phyloP scores from a whole-genome alignment of 345 rosid genomes.

The Ailanthus altissimus region DNA sequence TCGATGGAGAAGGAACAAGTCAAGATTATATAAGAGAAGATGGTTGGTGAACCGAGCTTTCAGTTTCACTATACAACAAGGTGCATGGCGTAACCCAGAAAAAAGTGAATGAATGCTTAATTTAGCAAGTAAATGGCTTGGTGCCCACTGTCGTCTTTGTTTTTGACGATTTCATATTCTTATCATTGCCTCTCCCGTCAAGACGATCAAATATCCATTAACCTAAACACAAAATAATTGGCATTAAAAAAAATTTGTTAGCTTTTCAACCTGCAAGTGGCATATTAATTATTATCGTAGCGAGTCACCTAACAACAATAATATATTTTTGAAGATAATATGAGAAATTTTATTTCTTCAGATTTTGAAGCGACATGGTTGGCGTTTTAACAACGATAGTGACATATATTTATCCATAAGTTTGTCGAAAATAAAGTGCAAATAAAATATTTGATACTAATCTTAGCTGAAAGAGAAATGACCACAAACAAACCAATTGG shows the following conservation, averaged over 20 bases:
- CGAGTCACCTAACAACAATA: not conserved
- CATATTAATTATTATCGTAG: not conserved
- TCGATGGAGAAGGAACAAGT: constrained; percentile 3
- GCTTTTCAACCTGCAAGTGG: constrained; percentile 8
- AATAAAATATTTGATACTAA: not conserved
- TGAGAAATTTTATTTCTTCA: not conserved
- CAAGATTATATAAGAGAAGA: not conserved
- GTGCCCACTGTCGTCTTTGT: constrained; percentile 11
- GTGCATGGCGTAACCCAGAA: not conserved
- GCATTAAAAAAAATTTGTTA: not conserved
- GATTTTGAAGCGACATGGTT: not conserved
- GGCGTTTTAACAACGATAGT: not conserved
- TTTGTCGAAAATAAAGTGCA: constrained; percentile 8
- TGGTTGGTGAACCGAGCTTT: not conserved
- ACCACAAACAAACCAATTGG: not conserved
- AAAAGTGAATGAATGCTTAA: not conserved
- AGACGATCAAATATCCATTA: constrained; percentile 2
- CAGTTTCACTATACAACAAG: not conserved
- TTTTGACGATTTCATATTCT: not conserved
- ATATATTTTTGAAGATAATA: not conserved
- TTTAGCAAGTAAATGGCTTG: constrained; percentile 1
- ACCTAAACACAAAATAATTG: not conserved
- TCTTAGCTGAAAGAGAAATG: not conserved
- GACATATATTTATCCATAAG: not conserved
- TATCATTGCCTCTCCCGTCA: constrained; percentile 9